Evolutionary conservation across 2,329 filamentous ascomycete species (phyloP), one percentile per base, ranked within the genome.

Genomic region (Dactylellina parvicollis): DNA sequence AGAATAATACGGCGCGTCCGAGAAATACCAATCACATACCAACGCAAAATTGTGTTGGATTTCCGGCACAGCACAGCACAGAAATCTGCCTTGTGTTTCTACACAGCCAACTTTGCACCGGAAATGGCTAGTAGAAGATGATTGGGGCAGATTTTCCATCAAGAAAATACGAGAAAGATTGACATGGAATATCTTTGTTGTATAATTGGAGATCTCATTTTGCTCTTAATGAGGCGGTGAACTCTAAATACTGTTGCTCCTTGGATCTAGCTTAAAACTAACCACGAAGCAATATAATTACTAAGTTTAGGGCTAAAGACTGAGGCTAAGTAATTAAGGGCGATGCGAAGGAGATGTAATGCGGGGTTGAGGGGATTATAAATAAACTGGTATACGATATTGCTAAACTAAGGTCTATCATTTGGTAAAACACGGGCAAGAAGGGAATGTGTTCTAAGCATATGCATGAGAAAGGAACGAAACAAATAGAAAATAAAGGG

Each of bases 1-100:
- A n/a, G n/a, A n/a, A n/a, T n/a, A n/a, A n/a, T n/a, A n/a, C n/a
- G n/a, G n/a, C n/a, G n/a, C n/a, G n/a, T n/a, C n/a, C n/a, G n/a
- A n/a, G n/a, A 44, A 12, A 5, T 32, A 38, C 10, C 12, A 38
- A 38, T 14, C 16, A n/a, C 9, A 14, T 8, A 24, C 9, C 54
- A 59, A 59, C 54, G 28, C 54, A 59, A 20, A 36, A 32, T 28
- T 30, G 18, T 59, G 40, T 59, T 59, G 54, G 38, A 59, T 59
- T 44, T 46, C 54, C 46, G 54, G 54, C 54, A 59, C 54, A 59
- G 54, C 54, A 59, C 54, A 59, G 54, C 22, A 1, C 18, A 12
- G 36, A 28, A 57, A 42, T 57, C 52, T 20, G 52, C 52, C 52
- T 57, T 57, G 34, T 38, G 34, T 38, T 38, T 44, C 54, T 22